Evolutionary conservation across 2,329 filamentous ascomycete genomes (phyloP).

Genomic region (Ophiostoma perfectum): DNA sequence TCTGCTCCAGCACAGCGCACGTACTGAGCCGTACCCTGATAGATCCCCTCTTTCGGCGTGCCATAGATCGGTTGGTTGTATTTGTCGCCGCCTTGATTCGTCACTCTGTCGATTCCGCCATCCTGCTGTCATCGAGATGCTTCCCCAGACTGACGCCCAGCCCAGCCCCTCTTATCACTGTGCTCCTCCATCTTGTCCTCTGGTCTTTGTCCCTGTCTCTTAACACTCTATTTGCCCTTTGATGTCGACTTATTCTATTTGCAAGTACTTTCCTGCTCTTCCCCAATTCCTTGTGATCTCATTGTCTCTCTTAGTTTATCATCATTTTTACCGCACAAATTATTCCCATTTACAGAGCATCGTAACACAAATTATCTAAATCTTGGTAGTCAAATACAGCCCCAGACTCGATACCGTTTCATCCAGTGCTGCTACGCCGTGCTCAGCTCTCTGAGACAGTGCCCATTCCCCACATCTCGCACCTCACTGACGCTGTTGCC

Average conservation of each 20-base stretch:
- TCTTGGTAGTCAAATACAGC: no score
- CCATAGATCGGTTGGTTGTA: no score
- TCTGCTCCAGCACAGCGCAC: no score
- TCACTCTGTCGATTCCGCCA: not conserved
- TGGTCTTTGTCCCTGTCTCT: not conserved
- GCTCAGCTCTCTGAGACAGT: no score
- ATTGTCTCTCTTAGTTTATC: no score
- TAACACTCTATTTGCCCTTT: not conserved
- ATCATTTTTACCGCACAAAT: not conserved
- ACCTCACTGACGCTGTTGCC: no score
- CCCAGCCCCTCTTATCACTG: not conserved
- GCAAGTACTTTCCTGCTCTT: not conserved
- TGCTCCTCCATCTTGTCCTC: not conserved
- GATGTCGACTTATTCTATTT: not conserved
- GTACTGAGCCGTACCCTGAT: no score
- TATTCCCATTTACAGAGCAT: not conserved
- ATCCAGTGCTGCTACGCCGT: no score
- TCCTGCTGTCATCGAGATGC: not conserved
- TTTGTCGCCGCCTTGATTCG: not conserved
- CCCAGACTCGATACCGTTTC: no score
- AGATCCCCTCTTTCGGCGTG: no score
- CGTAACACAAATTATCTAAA: no score
- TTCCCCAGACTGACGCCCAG: not conserved
- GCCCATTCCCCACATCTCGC: no score
- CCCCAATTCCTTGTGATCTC: conserved; percentile 1